Base-by-base conservation (phyloP, 2,329 filamentous ascomycete genomes). In the Fusarium fujikuroi region DNA sequence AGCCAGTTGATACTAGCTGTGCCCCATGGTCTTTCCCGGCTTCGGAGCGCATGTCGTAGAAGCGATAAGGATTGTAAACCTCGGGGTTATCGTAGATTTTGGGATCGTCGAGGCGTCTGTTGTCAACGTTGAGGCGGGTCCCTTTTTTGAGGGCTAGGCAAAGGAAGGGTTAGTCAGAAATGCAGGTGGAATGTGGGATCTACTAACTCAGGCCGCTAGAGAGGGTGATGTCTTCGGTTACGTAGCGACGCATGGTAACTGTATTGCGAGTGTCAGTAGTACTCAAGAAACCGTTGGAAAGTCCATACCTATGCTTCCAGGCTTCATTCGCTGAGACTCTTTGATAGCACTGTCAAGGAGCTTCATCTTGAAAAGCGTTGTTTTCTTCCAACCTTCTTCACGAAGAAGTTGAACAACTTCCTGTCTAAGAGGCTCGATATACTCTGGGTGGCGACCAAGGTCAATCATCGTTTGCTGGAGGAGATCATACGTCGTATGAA, bases 331-430 rank as follows among this genome's bases (percentile, higher is more conserved):
- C 12, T 66, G 63, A 1, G 63, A 28, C 7, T 66, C 63, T 9
- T 66, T 66, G 16, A 66, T 50, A 0, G 47, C 63, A n/a, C 63
- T 62, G 7, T 66, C 63, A 5, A 66, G 36, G 1, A 66, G 58
- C 16, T 62, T 66, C 49, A 66, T 49, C 8, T 66, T 66, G 52
- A n/a, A 37, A 1, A 66, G 28, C 0, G 58, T 43, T 8, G 58
- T 62, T 2, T 62, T 66, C 19, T 62, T 62, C 63, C 49, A 66
- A 0, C 63, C 63, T 3, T 57, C 49, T 1, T 12, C 23, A 2
- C 15, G 10, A 2, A 66, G 36, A 0, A 56, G 9, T 1, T 50
- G 21, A 1, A 56, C 19, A 1, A 57, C 34, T 3, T 66, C 63
- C 14, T 50, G 11, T 0, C 63, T 44, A 1, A 66, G 7, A 1